Conservation (phyloP, 169 alveolate genomes). For the Cyclospora cayetanensis region DNA sequence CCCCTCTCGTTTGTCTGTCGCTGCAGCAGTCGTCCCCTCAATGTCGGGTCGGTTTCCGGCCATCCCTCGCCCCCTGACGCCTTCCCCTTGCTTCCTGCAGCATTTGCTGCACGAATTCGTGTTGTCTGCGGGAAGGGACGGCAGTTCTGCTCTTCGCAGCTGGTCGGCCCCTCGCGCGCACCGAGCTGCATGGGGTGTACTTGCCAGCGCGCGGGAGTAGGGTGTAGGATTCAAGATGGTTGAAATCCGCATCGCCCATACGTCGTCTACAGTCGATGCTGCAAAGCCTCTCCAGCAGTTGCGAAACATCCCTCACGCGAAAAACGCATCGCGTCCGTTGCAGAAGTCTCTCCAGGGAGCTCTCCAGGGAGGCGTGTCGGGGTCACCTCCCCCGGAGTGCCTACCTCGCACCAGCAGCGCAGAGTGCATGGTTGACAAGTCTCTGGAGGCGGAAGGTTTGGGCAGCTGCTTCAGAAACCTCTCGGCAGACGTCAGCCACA, state of each 20-base stretch:
- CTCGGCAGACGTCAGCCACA: neutral
- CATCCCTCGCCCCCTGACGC: too few relatives aligned
- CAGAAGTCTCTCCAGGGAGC: neutral
- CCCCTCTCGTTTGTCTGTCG: too few relatives aligned
- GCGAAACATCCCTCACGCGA: neutral
- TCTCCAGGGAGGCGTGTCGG: neutral
- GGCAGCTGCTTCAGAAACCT: neutral
- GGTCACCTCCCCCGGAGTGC: neutral
- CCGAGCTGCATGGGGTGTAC: too few relatives aligned
- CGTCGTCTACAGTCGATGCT: conserved; percentile 16
- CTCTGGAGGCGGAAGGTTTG: neutral
- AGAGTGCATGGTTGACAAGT: neutral
- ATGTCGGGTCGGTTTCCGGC: too few relatives aligned
- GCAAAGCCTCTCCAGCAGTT: neutral
- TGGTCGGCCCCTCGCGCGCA: too few relatives aligned
- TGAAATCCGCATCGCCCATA: neutral
- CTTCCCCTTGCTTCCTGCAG: too few relatives aligned
- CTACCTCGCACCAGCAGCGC: conserved; percentile 5
- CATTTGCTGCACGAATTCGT: too few relatives aligned
- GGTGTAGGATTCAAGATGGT: neutral
- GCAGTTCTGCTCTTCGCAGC: too few relatives aligned
- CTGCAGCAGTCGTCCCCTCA: too few relatives aligned
- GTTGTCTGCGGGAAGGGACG: too few relatives aligned
- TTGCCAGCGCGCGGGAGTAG: neutral
- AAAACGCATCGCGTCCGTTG: neutral